Evolutionary conservation across 768 basidiomycete genomes (phyloP), one percentile per base, ranked within the genome.

Genomic region (Lentinula guzmanii): DNA sequence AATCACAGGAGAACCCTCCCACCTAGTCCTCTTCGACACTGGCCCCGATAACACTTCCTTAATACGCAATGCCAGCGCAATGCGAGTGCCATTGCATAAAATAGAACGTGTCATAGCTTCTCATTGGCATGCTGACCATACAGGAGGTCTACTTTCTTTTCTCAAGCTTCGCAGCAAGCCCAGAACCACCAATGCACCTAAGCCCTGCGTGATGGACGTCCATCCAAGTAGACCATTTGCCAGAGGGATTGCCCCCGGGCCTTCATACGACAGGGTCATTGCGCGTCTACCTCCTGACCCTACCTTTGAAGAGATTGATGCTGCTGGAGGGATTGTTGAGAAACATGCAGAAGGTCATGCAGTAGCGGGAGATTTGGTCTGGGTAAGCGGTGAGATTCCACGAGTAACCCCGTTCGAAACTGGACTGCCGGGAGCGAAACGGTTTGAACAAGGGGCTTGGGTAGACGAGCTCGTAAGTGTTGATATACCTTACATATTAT

Each of bases 361-460:
- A 5, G 81, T 93, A 56, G 84, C 87, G 3, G 82, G 74, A 8
- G 82, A 77, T 4, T 82, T 83, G 6, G 76, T 92, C 18, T 92
- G 84, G 74, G 84, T 93, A 11, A 93, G 92, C 68, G 91, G 91
- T 1, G 87, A 89, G 72, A 89, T 95, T 57, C 86, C 89, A 9
- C 72, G 93, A 51, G 76, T 85, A 41, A 90, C 87, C 0, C 65
- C 79, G 13, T 93, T 78, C 62, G 92, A 95, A 71, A 69, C 67
- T 0, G 92, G 93, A 1, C 69, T 93, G 56, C 75, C 82, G 21
- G 86, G 91, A 2, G 89, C 80, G 0, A 77, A 86, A 73, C 78
- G 86, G 60, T 94, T 89, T 84, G 69, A 74, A 15, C 72, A 70
- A 28, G 68, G 70, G 9, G 37, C 28, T 31, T 64, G 63, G 63